Evolutionary conservation across 176 grass and related monocot species (phyloP), one percentile per base, ranked within the genome.

Genomic region (Microstegium vimineum): DNA sequence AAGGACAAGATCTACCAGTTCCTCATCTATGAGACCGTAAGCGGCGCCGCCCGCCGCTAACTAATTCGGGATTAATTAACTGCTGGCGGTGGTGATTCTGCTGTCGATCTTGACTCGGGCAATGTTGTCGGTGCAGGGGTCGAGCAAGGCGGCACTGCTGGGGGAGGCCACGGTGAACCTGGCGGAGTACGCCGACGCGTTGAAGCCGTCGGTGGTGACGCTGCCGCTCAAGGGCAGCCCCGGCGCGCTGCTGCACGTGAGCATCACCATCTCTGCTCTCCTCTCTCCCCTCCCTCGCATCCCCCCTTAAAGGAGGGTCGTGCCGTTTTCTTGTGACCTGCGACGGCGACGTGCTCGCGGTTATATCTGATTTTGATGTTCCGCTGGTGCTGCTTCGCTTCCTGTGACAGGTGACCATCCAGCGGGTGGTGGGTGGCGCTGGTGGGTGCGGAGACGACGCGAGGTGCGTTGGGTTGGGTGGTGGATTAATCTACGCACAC

Each of bases 1-100:
- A 99, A 92, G 84, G 97, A 95, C 76, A 99, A 96, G 86, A 83
- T 90, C 74, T 99, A 96, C 80, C 91, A 94, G 20, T 94, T 99
- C 75, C 72, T 92, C 52, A 79, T 99, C 83, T 92, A 89, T 18
- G 82, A 90, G 26, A 79, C 91, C 45, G 97, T 99, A 72, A 54
- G 91, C 70, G 6, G 28, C 60, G 60, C 34, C 35, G 61, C 62
- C 30, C 30, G 20, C 42, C 42, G 28, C 32, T 17, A 37, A 41
- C 37, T n/a, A 43, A 16, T 20, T 56, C 31, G 76, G n/a, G n/a
- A n/a, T n/a, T 22, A 36, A 12, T 71, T 59, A 45, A 69, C 45
- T n/a, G n/a, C 45, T n/a, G 22, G 35, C 75, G 40, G 49, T 10
- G 12, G 40, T 26, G 9, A 8, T 33, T 71, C 5, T 60, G 22